These are phyloP conservation scores for Penicillium concentricum DNA, from an alignment of 2,329 filamentous ascomycete genomes.

Conservation along the genomic window DNA sequence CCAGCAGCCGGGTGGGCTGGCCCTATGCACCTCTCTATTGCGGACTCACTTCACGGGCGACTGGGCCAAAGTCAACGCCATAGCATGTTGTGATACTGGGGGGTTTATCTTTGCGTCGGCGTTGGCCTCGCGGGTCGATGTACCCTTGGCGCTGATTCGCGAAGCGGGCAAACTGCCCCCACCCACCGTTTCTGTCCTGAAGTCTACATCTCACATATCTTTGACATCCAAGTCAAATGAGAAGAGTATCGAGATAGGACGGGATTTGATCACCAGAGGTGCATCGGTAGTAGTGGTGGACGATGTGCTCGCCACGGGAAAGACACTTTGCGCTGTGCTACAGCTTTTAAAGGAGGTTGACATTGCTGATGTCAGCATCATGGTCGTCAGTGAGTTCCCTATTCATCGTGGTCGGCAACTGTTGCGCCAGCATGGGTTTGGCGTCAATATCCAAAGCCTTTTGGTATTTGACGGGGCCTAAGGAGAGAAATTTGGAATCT, in stretches of 20 bases:
- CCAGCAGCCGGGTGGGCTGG: conserved; percentile 53
- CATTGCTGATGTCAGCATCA: conserved; percentile 47
- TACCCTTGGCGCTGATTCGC: conserved; percentile 54
- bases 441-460: conserved; percentile 53
- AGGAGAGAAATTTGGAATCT: neutral
- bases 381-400: conserved; percentile 60
- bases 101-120: conserved; percentile 57
- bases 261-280: conserved; percentile 41
- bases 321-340: conserved; percentile 56
- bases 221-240: conserved; percentile 32
- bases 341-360: conserved; percentile 48
- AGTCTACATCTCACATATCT: conserved; percentile 55
- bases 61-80: conserved; percentile 48
- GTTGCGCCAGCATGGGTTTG: conserved; percentile 52
- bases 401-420: conserved; percentile 52
- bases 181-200: conserved; percentile 52
- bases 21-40: conserved; percentile 53
- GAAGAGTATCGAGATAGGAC: conserved; percentile 52
- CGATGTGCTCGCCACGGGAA: conserved; percentile 58
- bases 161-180: conserved; percentile 60
- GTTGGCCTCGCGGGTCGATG: conserved; percentile 43
- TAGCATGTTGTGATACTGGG: conserved; percentile 58
- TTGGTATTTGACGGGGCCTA: conserved; percentile 36
- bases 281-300: conserved; percentile 57
- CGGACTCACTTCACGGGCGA: conserved; percentile 46